Conservation (phyloP, 257 asterid species). For the Fraxinus excelsior region DNA sequence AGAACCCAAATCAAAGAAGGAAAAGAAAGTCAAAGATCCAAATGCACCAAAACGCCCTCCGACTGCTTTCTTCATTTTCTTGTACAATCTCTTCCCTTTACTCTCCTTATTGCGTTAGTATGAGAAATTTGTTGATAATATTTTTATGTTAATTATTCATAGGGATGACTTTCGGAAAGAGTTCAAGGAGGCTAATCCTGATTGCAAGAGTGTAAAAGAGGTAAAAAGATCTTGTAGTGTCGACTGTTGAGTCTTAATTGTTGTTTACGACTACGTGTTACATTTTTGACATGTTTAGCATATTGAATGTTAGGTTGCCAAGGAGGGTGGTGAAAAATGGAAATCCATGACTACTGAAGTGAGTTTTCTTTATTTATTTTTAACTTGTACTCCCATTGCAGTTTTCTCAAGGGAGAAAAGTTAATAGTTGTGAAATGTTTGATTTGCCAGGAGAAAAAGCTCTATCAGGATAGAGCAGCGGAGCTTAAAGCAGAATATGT, state of each 20-base stretch:
- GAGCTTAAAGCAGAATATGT: slow-evolving; percentile 75
- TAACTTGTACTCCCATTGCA: no score
- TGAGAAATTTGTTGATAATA: not conserved
- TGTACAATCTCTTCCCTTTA: slow-evolving; percentile 35
- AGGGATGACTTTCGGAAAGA: slow-evolving; percentile 80
- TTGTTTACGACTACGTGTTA: not conserved
- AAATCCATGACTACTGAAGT: slow-evolving; percentile 70
- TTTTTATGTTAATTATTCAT: not conserved
- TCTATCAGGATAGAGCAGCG: slow-evolving; percentile 68
- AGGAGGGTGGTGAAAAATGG: slow-evolving; percentile 89
- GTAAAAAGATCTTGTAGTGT: slow-evolving; percentile 27
- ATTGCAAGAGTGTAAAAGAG: slow-evolving; percentile 53
- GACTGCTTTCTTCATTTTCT: slow-evolving; percentile 83
- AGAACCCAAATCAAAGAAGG: slow-evolving; percentile 49
- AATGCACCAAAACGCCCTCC: slow-evolving; percentile 70
- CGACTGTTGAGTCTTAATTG: no score
- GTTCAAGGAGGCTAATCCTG: slow-evolving; percentile 76
- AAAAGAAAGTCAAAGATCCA: slow-evolving; percentile 51
- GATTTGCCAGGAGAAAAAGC: slow-evolving; percentile 60
- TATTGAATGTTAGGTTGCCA: slow-evolving; percentile 55
- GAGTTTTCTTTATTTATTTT: not conserved
- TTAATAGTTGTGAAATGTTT: not conserved
- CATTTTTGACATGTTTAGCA: not conserved
- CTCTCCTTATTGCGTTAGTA: not conserved
- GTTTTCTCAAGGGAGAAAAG: not conserved